These are phyloP conservation scores for Lomentospora prolificans DNA, from an alignment of 2,329 filamentous ascomycete genomes.

Conservation along the genomic window DNA sequence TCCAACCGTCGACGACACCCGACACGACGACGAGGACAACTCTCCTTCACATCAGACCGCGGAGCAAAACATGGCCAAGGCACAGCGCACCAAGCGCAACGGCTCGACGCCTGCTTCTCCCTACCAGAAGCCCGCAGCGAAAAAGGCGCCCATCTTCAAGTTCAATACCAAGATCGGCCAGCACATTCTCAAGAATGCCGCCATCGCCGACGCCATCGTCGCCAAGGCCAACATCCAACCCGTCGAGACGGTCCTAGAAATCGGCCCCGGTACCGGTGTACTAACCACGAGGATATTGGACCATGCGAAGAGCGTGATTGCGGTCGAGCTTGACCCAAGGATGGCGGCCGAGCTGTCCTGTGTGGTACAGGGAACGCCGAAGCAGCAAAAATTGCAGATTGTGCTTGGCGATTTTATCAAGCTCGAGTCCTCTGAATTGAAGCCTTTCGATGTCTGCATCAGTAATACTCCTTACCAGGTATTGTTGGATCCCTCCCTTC, in stretches of 20 bases:
- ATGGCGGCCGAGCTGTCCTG: conserved; percentile 96
- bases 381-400: conserved; percentile 76
- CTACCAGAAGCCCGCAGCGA: conserved; percentile 53
- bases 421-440: conserved; percentile 52
- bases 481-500: conserved; percentile 11
- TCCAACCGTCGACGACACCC: not conserved
- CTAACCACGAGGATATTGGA: conserved; percentile 83
- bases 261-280: conserved; percentile 78
- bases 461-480: conserved; percentile 56
- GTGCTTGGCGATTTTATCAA: conserved; percentile 88
- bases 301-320: conserved; percentile 70
- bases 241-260: conserved; percentile 81
- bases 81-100: conserved; percentile 8
- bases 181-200: conserved; percentile 78
- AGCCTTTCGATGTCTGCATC: conserved; percentile 75
- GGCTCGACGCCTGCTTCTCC: not conserved
- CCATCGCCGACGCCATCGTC: conserved; percentile 63
- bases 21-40: too few species aligned
- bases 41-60: not conserved
- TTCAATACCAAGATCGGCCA: conserved; percentile 9
- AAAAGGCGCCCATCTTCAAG: conserved; percentile 52
- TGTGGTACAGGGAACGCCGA: conserved; percentile 81
- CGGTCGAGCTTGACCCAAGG: conserved; percentile 86
- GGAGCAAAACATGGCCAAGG: conserved; percentile 5
- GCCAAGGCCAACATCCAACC: conserved; percentile 81